Percentiles rank a stretch among this genome's conserved stretches.
phyloP scores from a whole-genome alignment of 2,329 filamentous ascomycete species.

The Chaetothyriales sp. region DNA sequence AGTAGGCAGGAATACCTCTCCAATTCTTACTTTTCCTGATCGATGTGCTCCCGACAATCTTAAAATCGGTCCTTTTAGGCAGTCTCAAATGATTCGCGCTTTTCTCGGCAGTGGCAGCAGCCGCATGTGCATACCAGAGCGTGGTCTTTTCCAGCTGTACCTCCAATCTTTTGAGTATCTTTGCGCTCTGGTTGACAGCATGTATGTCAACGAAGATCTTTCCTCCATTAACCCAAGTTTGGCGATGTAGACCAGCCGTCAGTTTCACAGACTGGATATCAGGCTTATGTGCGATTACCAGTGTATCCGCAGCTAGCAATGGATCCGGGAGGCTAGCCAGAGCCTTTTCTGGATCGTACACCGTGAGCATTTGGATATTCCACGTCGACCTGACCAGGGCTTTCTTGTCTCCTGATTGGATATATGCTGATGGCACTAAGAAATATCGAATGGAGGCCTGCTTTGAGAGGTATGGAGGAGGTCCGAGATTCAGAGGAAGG shows the following conservation, averaged over 20 bases:
- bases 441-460: conserved; percentile 39
- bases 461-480: conserved; percentile 40
- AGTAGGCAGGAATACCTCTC: conserved; percentile 28
- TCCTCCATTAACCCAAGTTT: conserved; percentile 45
- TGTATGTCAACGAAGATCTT: conserved; percentile 43
- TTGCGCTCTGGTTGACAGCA: conserved; percentile 35
- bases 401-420: conserved; percentile 35
- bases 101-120: conserved; percentile 36
- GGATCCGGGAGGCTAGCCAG: conserved; percentile 37
- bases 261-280: conserved; percentile 33
- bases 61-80: conserved; percentile 38
- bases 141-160: conserved; percentile 35
- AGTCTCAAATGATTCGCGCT: conserved; percentile 39
- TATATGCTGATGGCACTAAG: conserved; percentile 34
- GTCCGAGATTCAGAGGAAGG: conserved; percentile 40
- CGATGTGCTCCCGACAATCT: conserved; percentile 31
- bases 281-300: conserved; percentile 31
- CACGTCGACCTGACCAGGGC: conserved; percentile 38
- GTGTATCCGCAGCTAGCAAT: conserved; percentile 24
- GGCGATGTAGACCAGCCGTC: conserved; percentile 42
- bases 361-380: conserved; percentile 38
- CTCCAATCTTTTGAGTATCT: conserved; percentile 37
- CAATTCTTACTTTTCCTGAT: conserved; percentile 35
- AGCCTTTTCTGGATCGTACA: conserved; percentile 44
- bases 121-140: conserved; percentile 25